These are phyloP conservation scores for Vaccinium macrocarpon DNA, from an alignment of 148 eudicot species.

Conservation along the genomic window DNA sequence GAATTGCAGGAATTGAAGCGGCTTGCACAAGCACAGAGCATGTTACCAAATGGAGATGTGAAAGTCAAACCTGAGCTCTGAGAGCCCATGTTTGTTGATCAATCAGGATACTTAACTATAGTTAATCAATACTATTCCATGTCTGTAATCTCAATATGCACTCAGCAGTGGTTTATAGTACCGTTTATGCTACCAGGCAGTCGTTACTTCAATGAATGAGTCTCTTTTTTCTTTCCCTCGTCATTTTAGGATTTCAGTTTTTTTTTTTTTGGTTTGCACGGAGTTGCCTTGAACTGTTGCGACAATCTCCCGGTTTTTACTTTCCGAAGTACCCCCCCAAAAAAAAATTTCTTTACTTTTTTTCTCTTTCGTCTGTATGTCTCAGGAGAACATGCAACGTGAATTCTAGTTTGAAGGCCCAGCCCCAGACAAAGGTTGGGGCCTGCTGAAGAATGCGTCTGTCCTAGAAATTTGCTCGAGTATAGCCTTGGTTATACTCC, in stretches of 20 bases:
- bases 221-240: neutral
- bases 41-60: slow-evolving; percentile 65
- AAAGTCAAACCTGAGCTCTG: slow-evolving; percentile 68
- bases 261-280: neutral
- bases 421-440: neutral
- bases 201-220: neutral
- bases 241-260: neutral
- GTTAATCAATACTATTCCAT: neutral
- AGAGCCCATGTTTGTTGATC: neutral
- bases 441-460: neutral
- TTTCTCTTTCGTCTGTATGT: neutral
- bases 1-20: slow-evolving; percentile 78
- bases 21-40: slow-evolving; percentile 56
- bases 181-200: neutral
- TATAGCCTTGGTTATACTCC: neutral
- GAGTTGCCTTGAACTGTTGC: neutral
- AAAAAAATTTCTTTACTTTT: neutral
- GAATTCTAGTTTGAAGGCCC: neutral
- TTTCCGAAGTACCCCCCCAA: too few species aligned
- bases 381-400: neutral
- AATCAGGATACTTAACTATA: neutral
- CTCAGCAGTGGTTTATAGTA: neutral
- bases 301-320: too few species aligned
- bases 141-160: neutral
- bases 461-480: neutral